Conservation (phyloP, 2,329 filamentous ascomycete genomes). For the Cordyceps tenuipes region DNA sequence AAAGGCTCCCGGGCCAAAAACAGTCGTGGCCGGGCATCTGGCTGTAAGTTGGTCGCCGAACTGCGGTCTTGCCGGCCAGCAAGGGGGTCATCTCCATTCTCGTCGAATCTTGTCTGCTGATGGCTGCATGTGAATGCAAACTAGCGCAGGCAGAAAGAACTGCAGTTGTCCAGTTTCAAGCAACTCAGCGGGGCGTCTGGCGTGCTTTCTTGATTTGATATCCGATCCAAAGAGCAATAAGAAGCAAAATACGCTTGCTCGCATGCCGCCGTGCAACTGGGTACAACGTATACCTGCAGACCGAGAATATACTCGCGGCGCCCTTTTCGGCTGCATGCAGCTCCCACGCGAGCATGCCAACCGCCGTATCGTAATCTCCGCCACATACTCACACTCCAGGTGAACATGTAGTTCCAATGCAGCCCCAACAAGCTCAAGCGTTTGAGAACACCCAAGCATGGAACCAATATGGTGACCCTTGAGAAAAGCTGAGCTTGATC, state of each 20-base stretch:
- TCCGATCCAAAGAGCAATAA: not conserved
- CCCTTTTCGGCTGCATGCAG: not conserved
- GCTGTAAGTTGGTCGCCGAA: not conserved
- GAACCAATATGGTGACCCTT: not conserved
- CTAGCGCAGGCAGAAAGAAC: not conserved
- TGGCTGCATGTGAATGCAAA: conserved; percentile 2
- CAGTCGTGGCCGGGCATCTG: not conserved
- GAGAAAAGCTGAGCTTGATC: conserved; percentile 1
- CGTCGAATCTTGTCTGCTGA: not conserved
- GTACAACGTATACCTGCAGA: not conserved
- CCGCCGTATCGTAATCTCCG: not conserved
- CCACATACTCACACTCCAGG: not conserved
- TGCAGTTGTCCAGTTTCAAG: not conserved
- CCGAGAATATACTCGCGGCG: not conserved
- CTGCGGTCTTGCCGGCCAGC: not conserved
- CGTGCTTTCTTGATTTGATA: conserved; percentile 4
- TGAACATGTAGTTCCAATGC: not conserved
- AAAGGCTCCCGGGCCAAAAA: not conserved
- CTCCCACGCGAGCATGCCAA: conserved; percentile 1
- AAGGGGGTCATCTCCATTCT: not conserved
- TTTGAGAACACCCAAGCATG: not conserved
- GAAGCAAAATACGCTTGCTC: too few species aligned
- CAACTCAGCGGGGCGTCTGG: not conserved
- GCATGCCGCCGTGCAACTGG: too few species aligned
- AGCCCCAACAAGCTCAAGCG: not conserved